Percentiles rank a stretch among this genome's conserved stretches.
phyloP scores from a whole-genome alignment of 768 basidiomycete species.

The Brasilioporus rufonigricans region DNA sequence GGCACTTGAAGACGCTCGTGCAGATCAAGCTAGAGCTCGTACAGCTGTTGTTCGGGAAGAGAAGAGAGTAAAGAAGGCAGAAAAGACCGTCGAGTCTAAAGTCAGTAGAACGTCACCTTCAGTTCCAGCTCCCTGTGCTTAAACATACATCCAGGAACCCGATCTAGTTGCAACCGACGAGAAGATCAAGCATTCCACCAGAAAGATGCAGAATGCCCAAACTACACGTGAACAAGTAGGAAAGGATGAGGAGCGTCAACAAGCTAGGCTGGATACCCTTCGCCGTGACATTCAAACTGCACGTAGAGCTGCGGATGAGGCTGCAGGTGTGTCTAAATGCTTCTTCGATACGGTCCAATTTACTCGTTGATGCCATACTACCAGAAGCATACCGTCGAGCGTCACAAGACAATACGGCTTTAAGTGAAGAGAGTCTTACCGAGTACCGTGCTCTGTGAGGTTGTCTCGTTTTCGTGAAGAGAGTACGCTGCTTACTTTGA shows the following conservation, averaged over 20 bases:
- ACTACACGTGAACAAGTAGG: constrained; percentile 61
- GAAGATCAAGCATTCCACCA: constrained; percentile 81
- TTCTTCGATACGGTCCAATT: not conserved
- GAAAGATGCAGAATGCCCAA: constrained; percentile 72
- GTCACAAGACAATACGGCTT: constrained; percentile 69
- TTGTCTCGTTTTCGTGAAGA: not conserved
- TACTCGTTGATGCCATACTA: constrained; percentile 9
- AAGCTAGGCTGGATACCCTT: constrained; percentile 52
- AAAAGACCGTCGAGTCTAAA: constrained; percentile 84
- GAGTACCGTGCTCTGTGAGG: constrained; percentile 56
- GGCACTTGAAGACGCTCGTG: constrained; percentile 68
- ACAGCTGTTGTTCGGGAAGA: constrained; percentile 79
- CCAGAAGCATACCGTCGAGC: constrained; percentile 73
- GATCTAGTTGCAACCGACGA: constrained; percentile 81
- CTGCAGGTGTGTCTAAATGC: constrained; percentile 56
- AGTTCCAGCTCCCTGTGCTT: not conserved
- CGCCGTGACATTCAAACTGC: constrained; percentile 67
- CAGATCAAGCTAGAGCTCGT: constrained; percentile 77
- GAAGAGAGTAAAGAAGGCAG: constrained; percentile 84
- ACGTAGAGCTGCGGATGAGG: constrained; percentile 66
- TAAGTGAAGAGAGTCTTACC: constrained; percentile 80
- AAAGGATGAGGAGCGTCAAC: constrained; percentile 54
- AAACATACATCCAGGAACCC: constrained; percentile 62
- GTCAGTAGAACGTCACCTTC: constrained; percentile 38
- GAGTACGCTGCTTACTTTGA: constrained; percentile 2